Evolutionary conservation across 805 yeast species (phyloP), one percentile per base, ranked within the genome.

Genomic region (Kluyveromyces siamensis): DNA sequence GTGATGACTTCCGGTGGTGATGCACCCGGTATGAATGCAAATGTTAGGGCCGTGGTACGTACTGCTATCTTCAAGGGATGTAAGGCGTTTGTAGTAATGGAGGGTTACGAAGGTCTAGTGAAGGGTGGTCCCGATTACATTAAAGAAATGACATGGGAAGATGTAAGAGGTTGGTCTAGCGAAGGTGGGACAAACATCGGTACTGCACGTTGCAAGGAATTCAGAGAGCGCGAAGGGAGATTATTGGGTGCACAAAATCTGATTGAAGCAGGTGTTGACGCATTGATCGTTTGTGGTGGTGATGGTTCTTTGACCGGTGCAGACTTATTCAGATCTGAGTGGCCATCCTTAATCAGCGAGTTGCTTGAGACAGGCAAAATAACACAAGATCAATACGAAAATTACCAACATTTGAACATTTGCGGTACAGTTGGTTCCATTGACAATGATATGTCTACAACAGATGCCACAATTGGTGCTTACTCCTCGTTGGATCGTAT

Each of bases 241-340:
- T 66, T 84, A 44, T 55, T 65, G 43, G 89, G 80, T 37, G 83
- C 85, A 48, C 71, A 75, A 56, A 81, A 84, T 65, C 71, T 84
- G 77, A 76, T 84, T 55, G 74, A 67, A 41, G 77, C 81, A 33
- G 90, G 90, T 48, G 84, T 84, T 50, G 89, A 84, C 65, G 90
- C 88, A 2, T 70, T 84, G 53, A 76, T 84, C 53, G 90, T 84
- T 17, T 82, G 88, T 67, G 91, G 91, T 55, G 91, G 91, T 62
- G 91, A 84, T 63, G 91, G 91, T 46, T 83, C 89, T 1, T 71
- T 84, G 54, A 84, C 91, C 2, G 91, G 91, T 53, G 91, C 91
- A 6, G 91, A 84, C 61, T 67, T 83, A 48, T 84, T 84, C 66
- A 74, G 91, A 61, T 58, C 75, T 13, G 90, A 84, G 68, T 84